These are phyloP conservation scores for Gloeophyllum trabeum DNA, from an alignment of 768 basidiomycete genomes.

Conservation along the genomic window DNA sequence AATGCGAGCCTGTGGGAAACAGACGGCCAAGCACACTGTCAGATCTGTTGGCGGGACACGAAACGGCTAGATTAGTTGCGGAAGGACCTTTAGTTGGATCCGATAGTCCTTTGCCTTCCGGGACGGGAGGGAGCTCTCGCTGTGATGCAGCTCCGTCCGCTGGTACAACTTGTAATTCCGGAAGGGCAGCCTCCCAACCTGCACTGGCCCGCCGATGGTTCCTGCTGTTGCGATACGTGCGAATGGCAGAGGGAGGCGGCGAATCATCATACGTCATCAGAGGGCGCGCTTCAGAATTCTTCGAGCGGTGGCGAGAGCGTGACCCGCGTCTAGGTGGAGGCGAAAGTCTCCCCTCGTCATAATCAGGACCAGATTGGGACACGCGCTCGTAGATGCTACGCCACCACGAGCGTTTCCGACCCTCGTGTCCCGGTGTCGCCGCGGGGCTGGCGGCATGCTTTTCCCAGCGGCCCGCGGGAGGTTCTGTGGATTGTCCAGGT, in stretches of 20 bases:
- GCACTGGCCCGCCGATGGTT: conserved; percentile 1
- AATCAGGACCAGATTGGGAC: conserved; percentile 7
- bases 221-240: conserved; percentile 13
- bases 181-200: neutral
- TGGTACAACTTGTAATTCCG: neutral
- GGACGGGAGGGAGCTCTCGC: neutral
- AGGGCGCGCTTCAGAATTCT: conserved; percentile 9
- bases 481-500: neutral
- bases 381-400: conserved; percentile 8
- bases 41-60: too few relatives aligned
- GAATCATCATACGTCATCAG: conserved; percentile 23
- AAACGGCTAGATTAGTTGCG: conserved; percentile 3
- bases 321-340: conserved; percentile 9
- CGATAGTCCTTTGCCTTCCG: conserved; percentile 1
- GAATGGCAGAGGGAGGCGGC: conserved; percentile 25
- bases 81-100: neutral
- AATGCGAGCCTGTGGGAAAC: conserved; percentile 9
- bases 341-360: conserved; percentile 4
- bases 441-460: conserved; percentile 4
- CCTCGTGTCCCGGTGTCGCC: too few relatives aligned
- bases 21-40: conserved; percentile 18
- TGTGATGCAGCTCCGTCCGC: neutral
- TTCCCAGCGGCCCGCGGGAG: conserved; percentile 9
- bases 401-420: conserved; percentile 10
- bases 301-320: conserved; percentile 8